Percentiles rank a stretch among this genome's conserved stretches.
These are phyloP conservation scores for Colletotrichum tropicale DNA, from an alignment of 2,329 filamentous ascomycete genomes.

Conservation along the genomic window DNA sequence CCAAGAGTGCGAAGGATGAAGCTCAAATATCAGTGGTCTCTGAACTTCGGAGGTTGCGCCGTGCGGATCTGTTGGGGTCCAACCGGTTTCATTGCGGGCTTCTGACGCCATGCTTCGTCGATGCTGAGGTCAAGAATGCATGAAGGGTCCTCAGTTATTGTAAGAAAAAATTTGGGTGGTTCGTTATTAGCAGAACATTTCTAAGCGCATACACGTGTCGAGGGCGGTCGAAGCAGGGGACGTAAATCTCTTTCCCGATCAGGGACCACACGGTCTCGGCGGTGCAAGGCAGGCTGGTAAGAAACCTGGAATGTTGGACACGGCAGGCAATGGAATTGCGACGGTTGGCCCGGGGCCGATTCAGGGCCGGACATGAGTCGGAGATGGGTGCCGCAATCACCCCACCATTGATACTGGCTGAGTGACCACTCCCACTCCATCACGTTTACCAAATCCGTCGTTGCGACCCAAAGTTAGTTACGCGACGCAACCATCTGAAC, in stretches of 20 bases:
- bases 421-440: not conserved
- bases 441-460: not conserved
- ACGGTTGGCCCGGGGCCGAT: constrained; percentile 1
- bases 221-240: not conserved
- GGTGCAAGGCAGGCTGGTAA: not conserved
- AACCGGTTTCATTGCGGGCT: not conserved
- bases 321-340: constrained; percentile 6
- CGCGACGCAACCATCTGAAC: not conserved
- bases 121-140: not conserved
- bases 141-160: not conserved
- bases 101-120: not conserved
- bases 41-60: not conserved
- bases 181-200: not conserved
- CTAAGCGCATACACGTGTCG: constrained; percentile 3
- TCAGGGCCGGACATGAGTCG: constrained; percentile 3
- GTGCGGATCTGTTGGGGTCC: not conserved
- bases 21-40: not conserved
- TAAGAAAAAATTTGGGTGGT: not conserved
- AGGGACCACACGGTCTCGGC: not conserved
- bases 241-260: constrained; percentile 11
- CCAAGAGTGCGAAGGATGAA: not conserved
- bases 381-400: not conserved
- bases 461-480: not conserved
- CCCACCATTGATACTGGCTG: not conserved
- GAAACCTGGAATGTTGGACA: constrained; percentile 3